Conservation (phyloP, 352 stramenopile species). For the Phytophthora melonis region DNA sequence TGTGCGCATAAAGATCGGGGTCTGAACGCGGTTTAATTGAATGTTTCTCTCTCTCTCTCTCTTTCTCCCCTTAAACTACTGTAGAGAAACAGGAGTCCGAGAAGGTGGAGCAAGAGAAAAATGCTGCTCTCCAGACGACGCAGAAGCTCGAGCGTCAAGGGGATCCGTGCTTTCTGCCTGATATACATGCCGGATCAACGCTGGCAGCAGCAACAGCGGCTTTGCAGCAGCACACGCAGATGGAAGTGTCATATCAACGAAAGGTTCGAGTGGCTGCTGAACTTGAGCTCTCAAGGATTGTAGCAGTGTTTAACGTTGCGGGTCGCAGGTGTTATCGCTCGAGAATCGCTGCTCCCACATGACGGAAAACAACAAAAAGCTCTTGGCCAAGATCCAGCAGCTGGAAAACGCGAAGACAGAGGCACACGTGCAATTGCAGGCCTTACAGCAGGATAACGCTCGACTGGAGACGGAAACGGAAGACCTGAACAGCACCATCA, state of each 20-base stretch:
- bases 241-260: conserved; percentile 73
- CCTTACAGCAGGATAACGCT: conserved; percentile 53
- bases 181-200: conserved; percentile 44
- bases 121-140: conserved; percentile 25
- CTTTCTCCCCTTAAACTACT: neutral
- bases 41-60: neutral
- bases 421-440: conserved; percentile 40
- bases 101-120: conserved; percentile 63
- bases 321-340: conserved; percentile 59
- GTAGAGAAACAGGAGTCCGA: conserved; percentile 57
- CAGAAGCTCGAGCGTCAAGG: conserved; percentile 35
- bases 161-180: conserved; percentile 42
- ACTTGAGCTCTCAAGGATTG: neutral
- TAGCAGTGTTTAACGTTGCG: neutral
- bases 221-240: conserved; percentile 73
- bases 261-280: conserved; percentile 43
- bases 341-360: conserved; percentile 68
- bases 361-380: conserved; percentile 76
- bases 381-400: conserved; percentile 70
- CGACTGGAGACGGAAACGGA: conserved; percentile 49
- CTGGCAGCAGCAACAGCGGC: conserved; percentile 40
- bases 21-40: neutral
- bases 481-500: conserved; percentile 57
- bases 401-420: conserved; percentile 64
- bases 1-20: neutral